Conservation (phyloP, 495 filamentous ascomycete genomes). For the Cenococcum geophilum region DNA sequence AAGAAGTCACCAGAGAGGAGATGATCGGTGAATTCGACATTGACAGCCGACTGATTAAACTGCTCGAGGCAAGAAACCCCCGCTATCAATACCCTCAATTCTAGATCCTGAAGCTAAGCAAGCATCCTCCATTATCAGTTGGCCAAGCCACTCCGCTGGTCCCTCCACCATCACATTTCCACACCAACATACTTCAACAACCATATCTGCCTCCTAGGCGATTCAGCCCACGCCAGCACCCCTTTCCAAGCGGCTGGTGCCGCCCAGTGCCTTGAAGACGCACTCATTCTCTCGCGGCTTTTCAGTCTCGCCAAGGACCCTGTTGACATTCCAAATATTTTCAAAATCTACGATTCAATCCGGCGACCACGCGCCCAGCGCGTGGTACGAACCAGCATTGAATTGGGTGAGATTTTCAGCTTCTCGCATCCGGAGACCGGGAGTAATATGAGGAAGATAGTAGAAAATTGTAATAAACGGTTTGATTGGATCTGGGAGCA, state of each 20-base stretch:
- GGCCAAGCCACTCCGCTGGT: constrained; percentile 21
- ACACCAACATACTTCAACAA: constrained; percentile 23
- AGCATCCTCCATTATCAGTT: background rate
- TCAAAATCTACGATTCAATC: constrained; percentile 23
- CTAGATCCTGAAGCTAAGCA: background rate
- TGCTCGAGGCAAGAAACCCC: constrained; percentile 2
- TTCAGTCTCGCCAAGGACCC: constrained; percentile 6
- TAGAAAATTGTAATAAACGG: constrained; percentile 17
- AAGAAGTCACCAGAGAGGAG: constrained; percentile 8
- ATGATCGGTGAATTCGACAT: constrained; percentile 19
- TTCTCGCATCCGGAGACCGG: constrained; percentile 15
- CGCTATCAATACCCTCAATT: background rate
- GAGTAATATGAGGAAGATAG: constrained; percentile 22
- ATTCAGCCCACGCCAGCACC: constrained; percentile 20
- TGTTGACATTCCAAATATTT: constrained; percentile 13
- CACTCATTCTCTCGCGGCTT: constrained; percentile 82
- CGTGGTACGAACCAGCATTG: constrained; percentile 26
- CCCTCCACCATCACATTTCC: constrained; percentile 18
- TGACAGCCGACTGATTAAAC: constrained; percentile 4
- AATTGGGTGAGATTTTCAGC: constrained; percentile 27
- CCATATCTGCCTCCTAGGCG: constrained; percentile 24
- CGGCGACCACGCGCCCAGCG: constrained; percentile 28
- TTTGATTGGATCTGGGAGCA: constrained; percentile 30
- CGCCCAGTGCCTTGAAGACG: constrained; percentile 55
- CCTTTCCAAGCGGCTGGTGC: constrained; percentile 25